Conservation (phyloP, 148 eudicot genomes). For the Chenopodium formosanum region DNA sequence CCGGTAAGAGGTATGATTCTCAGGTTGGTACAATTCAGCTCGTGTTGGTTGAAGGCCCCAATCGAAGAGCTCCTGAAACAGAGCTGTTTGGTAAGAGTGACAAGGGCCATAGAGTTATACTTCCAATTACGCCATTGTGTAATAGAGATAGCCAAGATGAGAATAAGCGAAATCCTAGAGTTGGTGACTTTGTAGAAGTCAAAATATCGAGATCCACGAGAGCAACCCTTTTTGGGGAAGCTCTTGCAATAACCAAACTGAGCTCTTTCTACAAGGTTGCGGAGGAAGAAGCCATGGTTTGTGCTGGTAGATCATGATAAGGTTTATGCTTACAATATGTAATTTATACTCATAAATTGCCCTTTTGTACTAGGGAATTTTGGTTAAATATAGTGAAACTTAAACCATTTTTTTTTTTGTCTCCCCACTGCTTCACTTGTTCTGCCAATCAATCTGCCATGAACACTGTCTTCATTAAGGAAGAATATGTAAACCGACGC, state of each 20-base stretch:
- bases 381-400: not conserved
- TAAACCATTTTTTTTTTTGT: not conserved
- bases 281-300: slow-evolving; percentile 54
- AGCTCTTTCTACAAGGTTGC: slow-evolving; percentile 64
- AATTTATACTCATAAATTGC: slow-evolving; percentile 8
- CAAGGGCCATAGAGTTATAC: slow-evolving; percentile 78
- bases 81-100: slow-evolving; percentile 94
- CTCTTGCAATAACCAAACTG: slow-evolving; percentile 76
- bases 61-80: slow-evolving; percentile 85
- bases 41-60: slow-evolving; percentile 94
- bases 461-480: too few relatives aligned
- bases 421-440: not conserved
- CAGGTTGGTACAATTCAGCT: slow-evolving; percentile 78
- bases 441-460: not conserved
- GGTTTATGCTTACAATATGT: not conserved
- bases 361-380: slow-evolving; percentile 5
- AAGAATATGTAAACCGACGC: too few relatives aligned
- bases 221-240: slow-evolving; percentile 89
- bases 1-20: slow-evolving; percentile 79
- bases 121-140: slow-evolving; percentile 51
- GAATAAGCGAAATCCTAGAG: slow-evolving; percentile 49
- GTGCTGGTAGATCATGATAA: slow-evolving; percentile 39
- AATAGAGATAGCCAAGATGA: slow-evolving; percentile 35
- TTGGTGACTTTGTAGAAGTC: slow-evolving; percentile 89
- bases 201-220: slow-evolving; percentile 60